Evolutionary conservation across 129 eudicot genomes (phyloP).

Genomic region (Ambrosia trifida): DNA sequence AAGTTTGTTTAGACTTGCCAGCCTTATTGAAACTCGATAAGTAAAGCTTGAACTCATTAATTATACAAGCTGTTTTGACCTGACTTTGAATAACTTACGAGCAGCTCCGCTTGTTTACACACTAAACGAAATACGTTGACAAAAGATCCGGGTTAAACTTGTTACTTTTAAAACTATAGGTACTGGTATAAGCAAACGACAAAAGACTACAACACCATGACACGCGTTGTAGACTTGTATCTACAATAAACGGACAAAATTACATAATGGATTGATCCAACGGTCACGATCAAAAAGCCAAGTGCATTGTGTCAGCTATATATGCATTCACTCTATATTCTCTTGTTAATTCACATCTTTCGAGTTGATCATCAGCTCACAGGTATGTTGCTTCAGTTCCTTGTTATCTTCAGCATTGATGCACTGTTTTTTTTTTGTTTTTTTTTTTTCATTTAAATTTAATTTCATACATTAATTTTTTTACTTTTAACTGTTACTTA

Average conservation of each 20-base stretch:
- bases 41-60: too few relatives aligned
- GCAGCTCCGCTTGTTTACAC: not conserved
- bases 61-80: too few relatives aligned
- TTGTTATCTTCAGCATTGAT: not conserved
- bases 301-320: conserved; percentile 16
- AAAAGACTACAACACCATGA: not conserved
- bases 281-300: conserved; percentile 7
- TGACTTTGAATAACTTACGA: not conserved
- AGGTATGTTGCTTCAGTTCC: conserved; percentile 16
- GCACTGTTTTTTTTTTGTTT: not conserved
- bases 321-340: conserved; percentile 17
- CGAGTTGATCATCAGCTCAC: conserved; percentile 23
- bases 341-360: conserved; percentile 2
- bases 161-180: not conserved
- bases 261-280: conserved; percentile 21
- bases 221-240: conserved; percentile 5
- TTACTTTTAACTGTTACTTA: not conserved
- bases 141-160: not conserved
- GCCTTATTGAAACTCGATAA: too few relatives aligned
- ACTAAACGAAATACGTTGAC: not conserved
- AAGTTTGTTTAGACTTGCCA: too few relatives aligned
- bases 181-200: not conserved
- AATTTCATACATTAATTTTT: not conserved
- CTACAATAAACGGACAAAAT: conserved; percentile 4
- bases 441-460: not conserved